Conservation (phyloP, 1,284 basidiomycete genomes). For the Kwoniella shivajii region DNA sequence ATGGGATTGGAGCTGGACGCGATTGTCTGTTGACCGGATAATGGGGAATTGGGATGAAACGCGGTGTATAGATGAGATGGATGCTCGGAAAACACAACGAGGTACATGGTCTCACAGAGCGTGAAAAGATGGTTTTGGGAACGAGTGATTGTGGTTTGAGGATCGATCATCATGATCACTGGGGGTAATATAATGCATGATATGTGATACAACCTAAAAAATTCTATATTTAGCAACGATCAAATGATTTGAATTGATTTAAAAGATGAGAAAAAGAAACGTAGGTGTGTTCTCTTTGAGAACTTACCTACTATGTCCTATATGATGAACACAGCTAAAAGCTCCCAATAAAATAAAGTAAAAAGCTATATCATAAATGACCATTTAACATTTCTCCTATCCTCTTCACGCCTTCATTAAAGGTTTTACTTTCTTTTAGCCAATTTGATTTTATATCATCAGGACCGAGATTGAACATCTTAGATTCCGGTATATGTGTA, state of each 20-base stretch:
- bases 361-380: constrained; percentile 13
- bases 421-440: constrained; percentile 37
- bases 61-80: too few relatives aligned
- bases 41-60: too few relatives aligned
- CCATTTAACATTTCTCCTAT: constrained; percentile 46
- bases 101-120: too few relatives aligned
- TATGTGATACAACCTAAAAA: neutral
- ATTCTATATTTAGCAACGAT: too few relatives aligned
- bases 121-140: too few relatives aligned
- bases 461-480: constrained; percentile 41
- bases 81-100: too few relatives aligned
- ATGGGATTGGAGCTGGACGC: neutral
- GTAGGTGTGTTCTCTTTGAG: too few relatives aligned
- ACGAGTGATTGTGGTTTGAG: too few relatives aligned
- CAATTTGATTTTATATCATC: constrained; percentile 41
- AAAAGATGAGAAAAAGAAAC: neutral
- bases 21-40: constrained; percentile 15
- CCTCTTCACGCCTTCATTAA: constrained; percentile 37
- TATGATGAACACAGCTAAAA: neutral
- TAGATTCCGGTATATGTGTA: constrained; percentile 17
- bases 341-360: neutral
- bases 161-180: too few relatives aligned
- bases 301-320: neutral
- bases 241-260: too few relatives aligned
- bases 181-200: neutral